A percentile compares a stretch with the other conserved stretches of the same genome.
These are phyloP conservation scores for Xylaria flabelliformis DNA, from an alignment of 495 filamentous ascomycete species.

Conservation along the genomic window DNA sequence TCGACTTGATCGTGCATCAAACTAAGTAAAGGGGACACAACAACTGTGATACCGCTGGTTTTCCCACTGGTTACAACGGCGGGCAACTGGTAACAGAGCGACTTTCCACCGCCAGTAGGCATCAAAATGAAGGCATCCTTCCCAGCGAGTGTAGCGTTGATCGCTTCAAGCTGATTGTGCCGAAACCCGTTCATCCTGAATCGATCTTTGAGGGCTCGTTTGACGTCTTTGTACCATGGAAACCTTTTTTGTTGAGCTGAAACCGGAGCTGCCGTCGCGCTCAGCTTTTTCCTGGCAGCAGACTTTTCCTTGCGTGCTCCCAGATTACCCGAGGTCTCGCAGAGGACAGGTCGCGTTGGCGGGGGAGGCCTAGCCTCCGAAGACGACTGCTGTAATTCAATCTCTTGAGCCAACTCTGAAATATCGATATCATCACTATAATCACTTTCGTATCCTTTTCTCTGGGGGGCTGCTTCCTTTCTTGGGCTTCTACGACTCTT, in stretches of 20 bases:
- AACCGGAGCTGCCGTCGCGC: conserved; percentile 36
- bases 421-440: conserved; percentile 74
- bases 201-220: conserved; percentile 71
- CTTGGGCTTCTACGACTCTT: conserved; percentile 31
- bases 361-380: conserved; percentile 32
- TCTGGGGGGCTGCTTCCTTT: conserved; percentile 25
- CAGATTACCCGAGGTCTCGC: conserved; percentile 48
- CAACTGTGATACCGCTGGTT: conserved; percentile 86
- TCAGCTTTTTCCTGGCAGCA: conserved; percentile 36
- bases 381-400: conserved; percentile 56
- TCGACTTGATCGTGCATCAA: conserved; percentile 96
- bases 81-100: conserved; percentile 94
- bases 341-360: conserved; percentile 40
- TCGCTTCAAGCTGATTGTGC: conserved; percentile 91
- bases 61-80: conserved; percentile 81
- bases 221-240: conserved; percentile 88
- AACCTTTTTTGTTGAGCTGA: conserved; percentile 52
- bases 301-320: conserved; percentile 38
- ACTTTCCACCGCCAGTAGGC: conserved; percentile 98
- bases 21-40: conserved; percentile 92
- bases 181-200: conserved; percentile 88
- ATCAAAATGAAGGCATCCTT: conserved; percentile 94
- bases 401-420: conserved; percentile 64
- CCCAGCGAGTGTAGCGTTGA: conserved; percentile 87
- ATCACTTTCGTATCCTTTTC: conserved; percentile 67